These are phyloP conservation scores for Kodamaea restingae DNA, from an alignment of 805 yeast genomes.

Conservation along the genomic window DNA sequence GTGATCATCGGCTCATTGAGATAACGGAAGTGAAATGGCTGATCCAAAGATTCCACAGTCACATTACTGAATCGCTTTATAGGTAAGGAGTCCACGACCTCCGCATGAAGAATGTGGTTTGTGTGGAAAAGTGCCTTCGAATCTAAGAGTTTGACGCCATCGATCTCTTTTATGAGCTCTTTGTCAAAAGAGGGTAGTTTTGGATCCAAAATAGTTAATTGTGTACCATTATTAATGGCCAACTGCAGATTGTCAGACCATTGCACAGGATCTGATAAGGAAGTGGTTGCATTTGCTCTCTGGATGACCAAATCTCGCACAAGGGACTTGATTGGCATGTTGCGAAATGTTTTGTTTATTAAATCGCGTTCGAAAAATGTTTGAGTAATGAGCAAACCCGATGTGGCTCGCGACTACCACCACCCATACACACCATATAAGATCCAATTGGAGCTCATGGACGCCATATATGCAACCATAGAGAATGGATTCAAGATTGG, in stretches of 20 bases:
- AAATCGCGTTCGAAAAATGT: neutral
- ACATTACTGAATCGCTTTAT: constrained; percentile 27
- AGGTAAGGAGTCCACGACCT: constrained; percentile 24
- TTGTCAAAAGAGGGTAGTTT: constrained; percentile 29
- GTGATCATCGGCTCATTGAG: constrained; percentile 32
- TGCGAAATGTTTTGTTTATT: constrained; percentile 2
- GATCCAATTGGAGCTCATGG: constrained; percentile 77
- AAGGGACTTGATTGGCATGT: constrained; percentile 6
- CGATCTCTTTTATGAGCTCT: constrained; percentile 20
- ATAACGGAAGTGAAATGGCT: constrained; percentile 26
- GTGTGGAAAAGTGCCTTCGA: constrained; percentile 24
- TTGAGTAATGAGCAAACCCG: neutral
- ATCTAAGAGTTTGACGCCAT: constrained; percentile 16
- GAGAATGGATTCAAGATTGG: constrained; percentile 59
- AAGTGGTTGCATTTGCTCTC: constrained; percentile 8
- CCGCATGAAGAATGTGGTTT: constrained; percentile 24
- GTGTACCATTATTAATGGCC: constrained; percentile 32
- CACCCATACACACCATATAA: constrained; percentile 84
- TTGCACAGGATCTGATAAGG: constrained; percentile 25
- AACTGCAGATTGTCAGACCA: constrained; percentile 34
- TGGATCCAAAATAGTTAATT: constrained; percentile 35
- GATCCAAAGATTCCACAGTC: constrained; percentile 23
- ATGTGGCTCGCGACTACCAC: constrained; percentile 31
- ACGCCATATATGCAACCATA: constrained; percentile 62
- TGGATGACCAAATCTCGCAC: constrained; percentile 4